Percentiles rank a stretch among this genome's conserved stretches.
Conservation (phyloP, 176 grass and related monocot species). For the Hordeum vulgare region MorexV3_pseudomolecules_assembly NC_058524.1:83021668-83022167, state of each 20-base stretch:
- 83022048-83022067: too few relatives aligned
- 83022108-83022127: too few relatives aligned
- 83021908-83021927: neutral
- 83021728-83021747: neutral
- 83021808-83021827: neutral
- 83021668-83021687: constrained; percentile 41
- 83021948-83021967: neutral
- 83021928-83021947: neutral
- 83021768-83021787: neutral
- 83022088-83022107: too few relatives aligned
- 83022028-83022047: too few relatives aligned
- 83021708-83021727: neutral
- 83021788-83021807: neutral
- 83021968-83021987: too few relatives aligned
- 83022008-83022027: too few relatives aligned
- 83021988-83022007: too few relatives aligned
- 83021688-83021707: neutral
- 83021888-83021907: constrained; percentile 10
- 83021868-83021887: neutral
- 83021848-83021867: constrained; percentile 23
- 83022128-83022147: too few relatives aligned
- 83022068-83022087: too few relatives aligned
- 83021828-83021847: constrained; percentile 35
- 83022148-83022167: too few relatives aligned
- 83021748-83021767: neutral